Percentiles rank a stretch among this genome's conserved stretches.
Evolutionary conservation across 208 protist genomes (phyloP).

Genomic region (Leishmania mexicana): DNA sequence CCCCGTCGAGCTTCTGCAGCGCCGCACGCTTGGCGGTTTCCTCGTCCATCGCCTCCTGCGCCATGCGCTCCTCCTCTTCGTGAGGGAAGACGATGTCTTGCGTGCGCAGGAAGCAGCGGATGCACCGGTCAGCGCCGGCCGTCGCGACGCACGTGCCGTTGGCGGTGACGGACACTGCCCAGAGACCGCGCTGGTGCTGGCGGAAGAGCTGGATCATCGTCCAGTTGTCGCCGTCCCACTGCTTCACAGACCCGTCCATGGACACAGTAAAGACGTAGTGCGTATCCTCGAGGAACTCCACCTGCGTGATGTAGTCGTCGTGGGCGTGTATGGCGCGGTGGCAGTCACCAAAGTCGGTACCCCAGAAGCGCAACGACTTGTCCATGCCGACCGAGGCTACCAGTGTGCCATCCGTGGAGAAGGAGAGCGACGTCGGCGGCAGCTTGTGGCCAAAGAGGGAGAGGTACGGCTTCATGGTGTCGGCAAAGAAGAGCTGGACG

Average conservation of each 20-base stretch:
- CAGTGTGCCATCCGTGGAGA: conserved; percentile 94
- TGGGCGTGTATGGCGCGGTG: conserved; percentile 98
- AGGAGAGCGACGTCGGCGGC: conserved; percentile 93
- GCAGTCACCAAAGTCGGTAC: conserved; percentile 97
- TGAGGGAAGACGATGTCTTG: conserved; percentile 89
- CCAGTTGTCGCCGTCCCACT: conserved; percentile 99
- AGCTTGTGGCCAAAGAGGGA: conserved; percentile 99
- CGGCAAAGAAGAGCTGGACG: conserved; percentile 97
- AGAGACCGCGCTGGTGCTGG: conserved; percentile 83
- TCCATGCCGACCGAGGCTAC: conserved; percentile 97
- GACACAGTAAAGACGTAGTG: conserved; percentile 98
- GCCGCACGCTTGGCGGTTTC: conserved; percentile 68
- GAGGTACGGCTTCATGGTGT: conserved; percentile 98
- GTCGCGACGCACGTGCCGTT: conserved; percentile 86
- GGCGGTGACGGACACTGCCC: conserved; percentile 56
- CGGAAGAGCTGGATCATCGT: conserved; percentile 87
- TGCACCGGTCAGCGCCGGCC: conserved; percentile 74
- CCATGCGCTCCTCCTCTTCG: conserved; percentile 88
- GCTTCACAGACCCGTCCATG: conserved; percentile 96
- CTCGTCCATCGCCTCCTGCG: conserved; percentile 90
- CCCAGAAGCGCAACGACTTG: conserved; percentile 99
- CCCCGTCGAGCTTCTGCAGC: conserved; percentile 53
- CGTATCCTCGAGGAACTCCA: conserved; percentile 96
- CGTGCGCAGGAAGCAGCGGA: conserved; percentile 85
- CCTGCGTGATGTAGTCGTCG: conserved; percentile 95